Evolutionary conservation across 176 grass and related monocot species (phyloP).

Genomic region (Avena sativa): DNA sequence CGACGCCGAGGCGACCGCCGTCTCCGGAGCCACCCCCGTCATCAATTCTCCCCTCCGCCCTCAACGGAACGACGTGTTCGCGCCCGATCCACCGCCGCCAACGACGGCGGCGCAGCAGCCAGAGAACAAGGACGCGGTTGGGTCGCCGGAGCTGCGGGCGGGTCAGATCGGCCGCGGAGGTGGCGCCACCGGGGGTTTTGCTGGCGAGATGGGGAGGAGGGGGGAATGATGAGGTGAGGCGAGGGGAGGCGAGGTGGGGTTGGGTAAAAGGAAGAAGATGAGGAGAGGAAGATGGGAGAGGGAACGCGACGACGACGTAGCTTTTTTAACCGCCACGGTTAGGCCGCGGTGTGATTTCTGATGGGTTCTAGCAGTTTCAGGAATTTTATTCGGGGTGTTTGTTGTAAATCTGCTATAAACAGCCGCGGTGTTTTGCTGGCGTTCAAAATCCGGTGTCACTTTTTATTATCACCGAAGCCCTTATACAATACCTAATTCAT

Average conservation of each 20-base stretch:
- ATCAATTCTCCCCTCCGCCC: conserved; percentile 33
- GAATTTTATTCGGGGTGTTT: background rate
- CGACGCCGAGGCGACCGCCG: conserved; percentile 34
- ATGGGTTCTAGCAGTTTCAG: conserved; percentile 11
- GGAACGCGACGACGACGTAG: conserved; percentile 56
- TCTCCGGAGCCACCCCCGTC: conserved; percentile 45
- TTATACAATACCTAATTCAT: background rate
- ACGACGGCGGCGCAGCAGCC: conserved; percentile 20
- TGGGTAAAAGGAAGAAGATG: background rate
- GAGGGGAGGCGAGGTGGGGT: conserved; percentile 16
- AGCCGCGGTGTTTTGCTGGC: background rate
- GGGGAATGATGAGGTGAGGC: conserved; percentile 23
- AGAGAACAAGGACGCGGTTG: background rate
- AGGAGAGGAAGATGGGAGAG: conserved; percentile 23
- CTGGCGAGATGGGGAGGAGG: conserved; percentile 28
- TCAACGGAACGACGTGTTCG: conserved; percentile 33
- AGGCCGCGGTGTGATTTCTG: conserved; percentile 14
- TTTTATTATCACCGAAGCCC: background rate
- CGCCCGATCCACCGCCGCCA: conserved; percentile 21
- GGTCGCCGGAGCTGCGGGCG: conserved; percentile 16
- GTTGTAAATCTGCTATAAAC: conserved; percentile 30
- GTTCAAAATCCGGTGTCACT: background rate
- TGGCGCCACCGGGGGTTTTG: conserved; percentile 35
- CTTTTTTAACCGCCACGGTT: conserved; percentile 65
- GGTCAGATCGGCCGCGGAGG: conserved; percentile 45